A percentile compares a stretch with the other conserved stretches of the same genome.
These are phyloP conservation scores for Sporothrix humicola DNA, from an alignment of 2,329 filamentous ascomycete species.

Conservation along the genomic window DNA sequence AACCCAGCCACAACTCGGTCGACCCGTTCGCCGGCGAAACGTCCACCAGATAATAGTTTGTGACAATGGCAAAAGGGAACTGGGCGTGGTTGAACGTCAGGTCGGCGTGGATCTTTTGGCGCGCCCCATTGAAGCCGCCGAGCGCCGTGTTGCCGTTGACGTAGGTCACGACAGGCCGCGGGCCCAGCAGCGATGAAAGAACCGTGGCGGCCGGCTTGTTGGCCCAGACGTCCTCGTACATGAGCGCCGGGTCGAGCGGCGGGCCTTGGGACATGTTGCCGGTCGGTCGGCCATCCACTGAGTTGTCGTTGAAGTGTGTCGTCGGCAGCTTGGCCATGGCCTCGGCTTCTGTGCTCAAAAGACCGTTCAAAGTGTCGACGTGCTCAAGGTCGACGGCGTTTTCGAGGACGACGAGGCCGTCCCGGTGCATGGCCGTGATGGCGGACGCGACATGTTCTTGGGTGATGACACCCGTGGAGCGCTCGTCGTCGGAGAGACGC, in stretches of 20 bases:
- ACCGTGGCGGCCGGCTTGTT: conserved; percentile 35
- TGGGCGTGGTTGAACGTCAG: conserved; percentile 46
- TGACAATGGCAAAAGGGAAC: conserved; percentile 55
- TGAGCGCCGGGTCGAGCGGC: conserved; percentile 36
- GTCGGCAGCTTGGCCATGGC: conserved; percentile 35
- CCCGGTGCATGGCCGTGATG: conserved; percentile 27
- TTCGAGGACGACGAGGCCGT: conserved; percentile 33
- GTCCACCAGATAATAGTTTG: conserved; percentile 55
- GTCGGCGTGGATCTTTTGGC: conserved; percentile 51
- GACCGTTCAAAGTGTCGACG: conserved; percentile 27
- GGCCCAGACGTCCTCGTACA: conserved; percentile 35
- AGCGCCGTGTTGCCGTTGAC: conserved; percentile 37
- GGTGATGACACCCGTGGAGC: conserved; percentile 10
- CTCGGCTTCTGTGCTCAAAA: conserved; percentile 30
- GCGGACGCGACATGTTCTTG: conserved; percentile 26
- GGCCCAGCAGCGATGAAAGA: conserved; percentile 32
- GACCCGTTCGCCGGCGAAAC: conserved; percentile 53
- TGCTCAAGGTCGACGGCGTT: conserved; percentile 32
- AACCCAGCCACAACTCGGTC: conserved; percentile 59
- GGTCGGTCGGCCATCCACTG: conserved; percentile 32
- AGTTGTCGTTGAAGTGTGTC: conserved; percentile 38
- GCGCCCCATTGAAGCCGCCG: conserved; percentile 9
- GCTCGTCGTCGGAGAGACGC: conserved; percentile 25
- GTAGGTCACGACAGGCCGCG: conserved; percentile 33
- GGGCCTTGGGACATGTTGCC: conserved; percentile 39